Conservation (phyloP, 192 early-diverging fungal species). For the Backusella mclennaniae region DNA sequence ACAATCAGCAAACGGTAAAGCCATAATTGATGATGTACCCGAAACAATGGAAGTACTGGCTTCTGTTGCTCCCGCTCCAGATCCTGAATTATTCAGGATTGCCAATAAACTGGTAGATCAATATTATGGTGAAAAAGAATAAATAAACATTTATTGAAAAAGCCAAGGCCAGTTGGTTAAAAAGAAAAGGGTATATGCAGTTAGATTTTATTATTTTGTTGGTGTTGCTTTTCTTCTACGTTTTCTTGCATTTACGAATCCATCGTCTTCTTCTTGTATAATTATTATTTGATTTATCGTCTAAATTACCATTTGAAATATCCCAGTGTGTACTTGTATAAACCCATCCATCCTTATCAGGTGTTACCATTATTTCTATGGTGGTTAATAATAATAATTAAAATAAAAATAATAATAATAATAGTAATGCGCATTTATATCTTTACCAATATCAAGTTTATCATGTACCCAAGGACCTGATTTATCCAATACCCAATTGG, state of each 20-base stretch:
- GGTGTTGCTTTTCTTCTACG: not conserved
- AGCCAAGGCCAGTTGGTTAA: not conserved
- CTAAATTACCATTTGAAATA: not conserved
- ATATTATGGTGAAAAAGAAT: slow-evolving; percentile 21
- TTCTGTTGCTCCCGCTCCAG: slow-evolving; percentile 22
- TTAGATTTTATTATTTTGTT: not conserved
- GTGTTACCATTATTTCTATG: slow-evolving; percentile 27
- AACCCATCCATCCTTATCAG: slow-evolving; percentile 43
- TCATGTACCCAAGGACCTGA: slow-evolving; percentile 38
- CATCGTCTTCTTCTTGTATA: slow-evolving; percentile 35
- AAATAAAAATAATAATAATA: not conserved
- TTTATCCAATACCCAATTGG: slow-evolving; percentile 34
- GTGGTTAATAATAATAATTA: too few relatives aligned
- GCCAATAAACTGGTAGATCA: slow-evolving; percentile 30
- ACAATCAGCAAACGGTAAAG: slow-evolving; percentile 19
- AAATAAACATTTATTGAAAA: not conserved
- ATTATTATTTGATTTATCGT: not conserved
- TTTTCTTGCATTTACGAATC: slow-evolving; percentile 22
- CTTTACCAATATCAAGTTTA: slow-evolving; percentile 28
- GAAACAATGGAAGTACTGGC: slow-evolving; percentile 21
- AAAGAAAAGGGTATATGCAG: not conserved
- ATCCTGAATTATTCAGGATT: slow-evolving; percentile 21
- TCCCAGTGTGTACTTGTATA: slow-evolving; percentile 39
- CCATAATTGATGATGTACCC: slow-evolving; percentile 15
- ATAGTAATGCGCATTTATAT: not conserved